Evolutionary conservation across 768 basidiomycete species (phyloP).

Genomic region (Trametes cubensis): DNA sequence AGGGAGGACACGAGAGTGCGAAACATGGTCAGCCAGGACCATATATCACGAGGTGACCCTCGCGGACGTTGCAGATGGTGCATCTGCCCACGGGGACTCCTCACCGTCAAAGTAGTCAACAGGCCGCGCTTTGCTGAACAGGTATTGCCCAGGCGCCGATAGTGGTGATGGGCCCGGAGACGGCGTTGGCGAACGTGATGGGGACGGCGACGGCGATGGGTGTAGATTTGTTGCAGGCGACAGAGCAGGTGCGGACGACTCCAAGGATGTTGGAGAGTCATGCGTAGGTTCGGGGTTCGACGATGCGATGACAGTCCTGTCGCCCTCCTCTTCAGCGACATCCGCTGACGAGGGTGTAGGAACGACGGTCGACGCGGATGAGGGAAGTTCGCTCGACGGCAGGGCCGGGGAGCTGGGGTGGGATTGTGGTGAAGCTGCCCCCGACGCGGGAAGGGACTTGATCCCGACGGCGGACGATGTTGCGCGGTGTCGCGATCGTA

Average conservation of each 20-base stretch:
- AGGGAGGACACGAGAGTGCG: not conserved
- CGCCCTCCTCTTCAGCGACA: not conserved
- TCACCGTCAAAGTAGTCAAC: conserved; percentile 31
- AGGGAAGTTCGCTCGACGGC: conserved; percentile 15
- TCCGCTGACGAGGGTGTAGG: not conserved
- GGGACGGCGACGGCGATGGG: conserved; percentile 7
- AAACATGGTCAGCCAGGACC: not conserved
- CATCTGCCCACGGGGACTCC: conserved; percentile 35
- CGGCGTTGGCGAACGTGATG: conserved; percentile 19
- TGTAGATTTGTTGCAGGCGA: not conserved
- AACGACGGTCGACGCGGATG: conserved; percentile 20
- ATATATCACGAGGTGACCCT: conserved; percentile 19
- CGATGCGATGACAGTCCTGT: not conserved
- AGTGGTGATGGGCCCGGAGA: conserved; percentile 28
- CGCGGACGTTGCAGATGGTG: conserved; percentile 22
- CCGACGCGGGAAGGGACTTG: conserved; percentile 31
- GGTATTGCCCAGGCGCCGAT: conserved; percentile 22
- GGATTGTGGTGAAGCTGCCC: conserved; percentile 27
- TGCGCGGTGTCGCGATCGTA: conserved; percentile 26
- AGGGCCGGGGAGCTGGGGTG: conserved; percentile 6
- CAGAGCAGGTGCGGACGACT: not conserved
- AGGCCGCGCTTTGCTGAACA: conserved; percentile 23
- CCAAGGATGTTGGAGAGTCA: not conserved
- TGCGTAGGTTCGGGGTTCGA: not conserved
- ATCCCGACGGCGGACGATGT: conserved; percentile 33